Evolutionary conservation across 495 filamentous ascomycete genomes (phyloP).

Genomic region (Tetracladium marchalianum): DNA sequence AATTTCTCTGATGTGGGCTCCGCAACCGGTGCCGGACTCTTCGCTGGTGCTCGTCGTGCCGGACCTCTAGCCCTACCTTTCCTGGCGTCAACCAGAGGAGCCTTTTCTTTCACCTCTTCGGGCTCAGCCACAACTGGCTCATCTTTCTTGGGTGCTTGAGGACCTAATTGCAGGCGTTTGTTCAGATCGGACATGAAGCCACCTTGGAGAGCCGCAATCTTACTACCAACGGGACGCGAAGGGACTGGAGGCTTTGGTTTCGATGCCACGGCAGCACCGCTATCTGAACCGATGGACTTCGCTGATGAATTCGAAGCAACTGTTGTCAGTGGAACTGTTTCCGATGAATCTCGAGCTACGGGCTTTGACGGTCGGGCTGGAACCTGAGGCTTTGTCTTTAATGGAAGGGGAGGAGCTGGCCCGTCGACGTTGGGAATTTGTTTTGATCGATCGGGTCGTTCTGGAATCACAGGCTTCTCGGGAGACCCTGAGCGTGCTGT

Average conservation of each 20-base stretch:
- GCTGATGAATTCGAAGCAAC: slow-evolving; percentile 25
- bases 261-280: slow-evolving; percentile 25
- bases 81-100: slow-evolving; percentile 70
- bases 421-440: slow-evolving; percentile 28
- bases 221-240: slow-evolving; percentile 66
- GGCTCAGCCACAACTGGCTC: slow-evolving; percentile 45
- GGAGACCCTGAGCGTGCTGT: slow-evolving; percentile 18
- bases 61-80: slow-evolving; percentile 88
- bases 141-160: slow-evolving; percentile 61
- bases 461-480: slow-evolving; percentile 30
- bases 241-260: slow-evolving; percentile 72
- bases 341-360: slow-evolving; percentile 27
- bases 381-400: slow-evolving; percentile 72
- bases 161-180: slow-evolving; percentile 71
- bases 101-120: slow-evolving; percentile 58
- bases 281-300: slow-evolving; percentile 17
- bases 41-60: slow-evolving; percentile 53
- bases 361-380: slow-evolving; percentile 60
- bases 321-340: slow-evolving; percentile 27
- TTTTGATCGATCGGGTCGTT: slow-evolving; percentile 21
- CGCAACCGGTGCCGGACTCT: slow-evolving; percentile 23
- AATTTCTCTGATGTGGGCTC: slow-evolving; percentile 15
- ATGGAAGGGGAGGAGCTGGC: slow-evolving; percentile 43
- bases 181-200: slow-evolving; percentile 89
- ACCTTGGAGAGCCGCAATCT: slow-evolving; percentile 83